phyloP scores from a whole-genome alignment of 495 filamentous ascomycete genomes.

The Penicillium pancosmium region DNA sequence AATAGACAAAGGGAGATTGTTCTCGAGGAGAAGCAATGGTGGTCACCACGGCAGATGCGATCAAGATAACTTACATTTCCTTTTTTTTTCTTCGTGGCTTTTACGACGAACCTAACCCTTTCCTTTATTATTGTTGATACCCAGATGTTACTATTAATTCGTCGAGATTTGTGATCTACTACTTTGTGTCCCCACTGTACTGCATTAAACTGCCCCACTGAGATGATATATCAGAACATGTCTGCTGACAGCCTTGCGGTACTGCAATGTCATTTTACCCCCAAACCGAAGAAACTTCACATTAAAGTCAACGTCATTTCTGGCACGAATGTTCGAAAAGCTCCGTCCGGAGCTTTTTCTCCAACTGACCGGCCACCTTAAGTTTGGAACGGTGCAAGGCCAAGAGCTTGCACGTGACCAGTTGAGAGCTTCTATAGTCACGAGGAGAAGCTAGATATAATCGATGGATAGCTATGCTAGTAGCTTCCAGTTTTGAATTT shows the following conservation, averaged over 20 bases:
- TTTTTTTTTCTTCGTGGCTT: background rate
- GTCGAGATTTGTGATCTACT: background rate
- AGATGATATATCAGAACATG: background rate
- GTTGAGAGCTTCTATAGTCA: no score
- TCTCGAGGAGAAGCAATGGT: constrained; percentile 20
- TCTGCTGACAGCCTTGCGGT: background rate
- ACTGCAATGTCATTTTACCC: background rate
- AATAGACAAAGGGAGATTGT: constrained; percentile 17
- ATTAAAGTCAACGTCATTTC: background rate
- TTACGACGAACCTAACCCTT: background rate
- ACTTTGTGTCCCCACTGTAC: background rate
- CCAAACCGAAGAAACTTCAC: background rate
- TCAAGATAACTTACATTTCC: background rate
- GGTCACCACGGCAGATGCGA: constrained; percentile 6
- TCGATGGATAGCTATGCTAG: no score
- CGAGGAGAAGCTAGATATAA: no score
- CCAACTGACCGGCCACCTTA: background rate
- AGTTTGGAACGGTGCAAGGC: no score
- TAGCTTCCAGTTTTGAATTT: no score
- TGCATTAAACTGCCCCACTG: background rate
- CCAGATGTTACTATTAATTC: constrained; percentile 5
- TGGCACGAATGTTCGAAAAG: background rate
- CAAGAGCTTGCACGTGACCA: no score
- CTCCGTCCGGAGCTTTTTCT: background rate
- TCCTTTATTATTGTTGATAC: constrained; percentile 12